Evolutionary conservation across 1,139 yeast species (phyloP).

Genomic region (Kluyveromyces sp.): DNA sequence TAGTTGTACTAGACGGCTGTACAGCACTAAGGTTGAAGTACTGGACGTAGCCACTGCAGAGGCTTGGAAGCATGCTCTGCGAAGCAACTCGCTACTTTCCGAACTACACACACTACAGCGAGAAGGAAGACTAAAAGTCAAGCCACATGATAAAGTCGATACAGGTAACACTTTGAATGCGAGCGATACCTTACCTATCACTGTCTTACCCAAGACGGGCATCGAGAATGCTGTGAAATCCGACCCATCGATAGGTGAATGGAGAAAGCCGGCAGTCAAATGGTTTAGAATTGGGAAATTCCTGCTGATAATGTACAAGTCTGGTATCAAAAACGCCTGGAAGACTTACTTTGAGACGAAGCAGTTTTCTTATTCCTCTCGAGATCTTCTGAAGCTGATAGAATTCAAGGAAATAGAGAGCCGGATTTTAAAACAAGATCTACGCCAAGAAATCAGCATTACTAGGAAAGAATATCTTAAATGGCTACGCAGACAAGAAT

Average conservation of each 20-base stretch:
- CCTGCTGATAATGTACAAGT: constrained; percentile 20
- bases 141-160: background rate
- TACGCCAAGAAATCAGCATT: constrained; percentile 10
- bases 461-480: constrained; percentile 23
- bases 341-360: constrained; percentile 16
- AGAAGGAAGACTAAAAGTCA: background rate
- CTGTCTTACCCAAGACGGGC: constrained; percentile 16
- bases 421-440: constrained; percentile 7
- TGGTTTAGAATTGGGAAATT: constrained; percentile 25
- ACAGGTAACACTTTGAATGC: constrained; percentile 13
- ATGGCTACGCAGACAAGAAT: constrained; percentile 20
- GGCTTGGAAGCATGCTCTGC: constrained; percentile 1
- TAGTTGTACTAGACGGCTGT: background rate
- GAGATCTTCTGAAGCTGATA: constrained; percentile 14
- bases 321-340: constrained; percentile 23
- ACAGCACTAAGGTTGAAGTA: background rate
- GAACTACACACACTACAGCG: background rate
- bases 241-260: constrained; percentile 20
- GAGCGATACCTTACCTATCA: constrained; percentile 19
- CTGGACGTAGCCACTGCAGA: constrained; percentile 1
- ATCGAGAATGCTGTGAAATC: constrained; percentile 16
- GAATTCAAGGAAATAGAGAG: constrained; percentile 19
- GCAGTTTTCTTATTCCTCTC: constrained; percentile 7
- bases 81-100: background rate
- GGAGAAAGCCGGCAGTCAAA: constrained; percentile 25